phyloP scores from a whole-genome alignment of 345 rosid genomes.

The Stellera chamaejasme region DNA sequence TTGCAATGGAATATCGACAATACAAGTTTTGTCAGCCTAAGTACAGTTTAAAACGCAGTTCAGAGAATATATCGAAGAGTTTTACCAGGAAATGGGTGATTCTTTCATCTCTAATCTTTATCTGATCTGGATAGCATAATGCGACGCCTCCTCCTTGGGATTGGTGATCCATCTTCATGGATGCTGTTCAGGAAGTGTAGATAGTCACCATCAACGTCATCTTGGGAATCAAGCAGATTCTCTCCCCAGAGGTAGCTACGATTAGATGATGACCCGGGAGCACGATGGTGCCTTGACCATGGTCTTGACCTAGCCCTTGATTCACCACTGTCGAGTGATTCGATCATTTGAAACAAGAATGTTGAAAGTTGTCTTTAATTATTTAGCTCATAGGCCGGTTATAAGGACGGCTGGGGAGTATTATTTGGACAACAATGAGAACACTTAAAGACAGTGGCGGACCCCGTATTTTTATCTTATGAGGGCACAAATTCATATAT shows the following conservation, averaged over 20 bases:
- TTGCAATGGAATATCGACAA: constrained; percentile 14
- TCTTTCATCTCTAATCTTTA: constrained; percentile 44
- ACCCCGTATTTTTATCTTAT: no score
- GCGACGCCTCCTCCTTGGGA: constrained; percentile 72
- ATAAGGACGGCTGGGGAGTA: no score
- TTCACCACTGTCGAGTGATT: constrained; percentile 55
- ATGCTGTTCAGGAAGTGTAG: constrained; percentile 39
- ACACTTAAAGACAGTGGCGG: no score
- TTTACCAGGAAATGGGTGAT: constrained; percentile 30
- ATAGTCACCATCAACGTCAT: constrained; percentile 39
- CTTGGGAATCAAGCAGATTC: constrained; percentile 74
- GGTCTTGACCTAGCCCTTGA: constrained; percentile 62
- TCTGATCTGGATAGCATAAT: constrained; percentile 56
- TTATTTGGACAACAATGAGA: no score
- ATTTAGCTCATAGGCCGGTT: no score
- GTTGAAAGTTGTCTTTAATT: no score
- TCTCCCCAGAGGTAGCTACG: constrained; percentile 87
- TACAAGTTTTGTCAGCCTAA: constrained; percentile 16
- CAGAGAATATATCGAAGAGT: constrained; percentile 17
- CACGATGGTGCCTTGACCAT: constrained; percentile 67
- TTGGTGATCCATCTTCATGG: constrained; percentile 42
- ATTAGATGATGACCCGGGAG: constrained; percentile 41
- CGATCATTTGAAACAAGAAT: constrained; percentile 81
- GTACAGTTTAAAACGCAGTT: constrained; percentile 21
- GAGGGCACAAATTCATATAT: no score